phyloP scores from a whole-genome alignment of 2,329 filamentous ascomycete species.

The Ceratocystiopsis sp. region DNA sequence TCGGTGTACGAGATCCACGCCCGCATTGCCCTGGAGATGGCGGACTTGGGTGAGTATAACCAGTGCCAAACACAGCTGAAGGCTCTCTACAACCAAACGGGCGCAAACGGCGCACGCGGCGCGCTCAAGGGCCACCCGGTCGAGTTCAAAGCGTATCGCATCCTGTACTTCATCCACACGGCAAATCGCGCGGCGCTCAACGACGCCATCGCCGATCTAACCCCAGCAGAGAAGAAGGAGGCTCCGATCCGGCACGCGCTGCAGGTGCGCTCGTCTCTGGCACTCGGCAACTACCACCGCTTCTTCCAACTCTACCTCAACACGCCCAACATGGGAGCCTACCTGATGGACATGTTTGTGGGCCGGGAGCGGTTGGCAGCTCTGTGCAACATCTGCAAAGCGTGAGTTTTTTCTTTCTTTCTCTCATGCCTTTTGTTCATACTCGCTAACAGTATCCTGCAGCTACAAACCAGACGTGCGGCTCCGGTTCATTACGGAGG shows the following conservation, averaged over 20 bases:
- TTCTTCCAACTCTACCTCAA: slow-evolving; percentile 95
- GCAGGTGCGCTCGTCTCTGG: slow-evolving; percentile 76
- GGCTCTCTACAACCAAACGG: slow-evolving; percentile 58
- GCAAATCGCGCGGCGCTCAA: slow-evolving; percentile 97
- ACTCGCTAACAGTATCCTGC: slow-evolving; percentile 2
- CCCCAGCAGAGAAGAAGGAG: slow-evolving; percentile 82
- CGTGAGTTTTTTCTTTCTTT: slow-evolving; percentile 43
- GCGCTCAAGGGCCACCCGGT: slow-evolving; percentile 75
- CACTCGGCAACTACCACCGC: slow-evolving; percentile 89
- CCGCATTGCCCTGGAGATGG: slow-evolving; percentile 92
- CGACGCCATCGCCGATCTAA: slow-evolving; percentile 97
- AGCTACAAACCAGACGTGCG: slow-evolving; percentile 89
- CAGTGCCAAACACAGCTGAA: slow-evolving; percentile 98
- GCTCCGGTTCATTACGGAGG: slow-evolving; percentile 83
- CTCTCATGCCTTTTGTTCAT: neutral
- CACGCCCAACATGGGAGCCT: slow-evolving; percentile 91
- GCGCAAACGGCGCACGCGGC: too few relatives aligned
- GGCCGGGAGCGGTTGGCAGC: slow-evolving; percentile 81
- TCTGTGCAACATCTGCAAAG: slow-evolving; percentile 81
- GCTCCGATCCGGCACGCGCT: slow-evolving; percentile 76
- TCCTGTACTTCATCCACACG: slow-evolving; percentile 98
- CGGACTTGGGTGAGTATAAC: slow-evolving; percentile 99
- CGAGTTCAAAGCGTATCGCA: slow-evolving; percentile 98
- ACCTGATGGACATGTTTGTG: slow-evolving; percentile 99
- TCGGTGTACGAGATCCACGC: slow-evolving; percentile 95